Evolutionary conservation across 371 early-diverging fungal genomes (phyloP).

Genomic region (Chytridium lagenaria): DNA sequence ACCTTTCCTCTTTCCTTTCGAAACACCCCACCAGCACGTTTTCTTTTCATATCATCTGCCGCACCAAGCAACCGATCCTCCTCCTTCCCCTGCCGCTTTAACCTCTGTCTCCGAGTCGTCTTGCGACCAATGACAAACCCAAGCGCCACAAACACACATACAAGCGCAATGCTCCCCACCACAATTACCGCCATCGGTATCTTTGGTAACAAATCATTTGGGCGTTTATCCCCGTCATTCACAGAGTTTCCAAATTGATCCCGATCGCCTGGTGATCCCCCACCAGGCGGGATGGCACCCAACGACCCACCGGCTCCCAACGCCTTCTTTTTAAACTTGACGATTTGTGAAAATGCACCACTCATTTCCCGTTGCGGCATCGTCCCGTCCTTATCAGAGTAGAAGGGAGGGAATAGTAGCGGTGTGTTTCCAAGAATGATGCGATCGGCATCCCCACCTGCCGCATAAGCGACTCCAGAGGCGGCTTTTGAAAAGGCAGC

Average conservation of each 20-base stretch:
- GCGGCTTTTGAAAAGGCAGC: neutral
- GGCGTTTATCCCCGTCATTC: neutral
- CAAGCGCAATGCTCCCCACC: neutral
- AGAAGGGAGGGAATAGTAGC: neutral
- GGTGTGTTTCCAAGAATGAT: neutral
- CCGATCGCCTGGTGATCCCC: neutral
- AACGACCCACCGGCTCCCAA: neutral
- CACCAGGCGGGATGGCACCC: neutral
- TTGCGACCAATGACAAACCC: slow-evolving; percentile 6
- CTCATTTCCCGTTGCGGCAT: neutral
- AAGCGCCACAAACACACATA: neutral
- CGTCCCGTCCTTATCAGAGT: neutral
- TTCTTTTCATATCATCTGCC: neutral
- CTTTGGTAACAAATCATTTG: neutral
- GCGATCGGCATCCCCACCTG: neutral
- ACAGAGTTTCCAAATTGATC: neutral
- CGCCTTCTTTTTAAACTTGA: slow-evolving; percentile 4
- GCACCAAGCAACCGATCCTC: neutral
- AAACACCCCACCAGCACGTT: neutral
- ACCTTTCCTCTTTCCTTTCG: neutral
- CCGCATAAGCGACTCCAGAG: neutral
- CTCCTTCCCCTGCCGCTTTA: neutral
- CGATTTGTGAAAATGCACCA: neutral
- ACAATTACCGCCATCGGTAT: neutral
- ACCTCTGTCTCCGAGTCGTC: neutral